A percentile compares a stretch with the other conserved stretches of the same genome.
phyloP scores from a whole-genome alignment of 352 stramenopile genomes.

The Globisporangium splendens region DNA sequence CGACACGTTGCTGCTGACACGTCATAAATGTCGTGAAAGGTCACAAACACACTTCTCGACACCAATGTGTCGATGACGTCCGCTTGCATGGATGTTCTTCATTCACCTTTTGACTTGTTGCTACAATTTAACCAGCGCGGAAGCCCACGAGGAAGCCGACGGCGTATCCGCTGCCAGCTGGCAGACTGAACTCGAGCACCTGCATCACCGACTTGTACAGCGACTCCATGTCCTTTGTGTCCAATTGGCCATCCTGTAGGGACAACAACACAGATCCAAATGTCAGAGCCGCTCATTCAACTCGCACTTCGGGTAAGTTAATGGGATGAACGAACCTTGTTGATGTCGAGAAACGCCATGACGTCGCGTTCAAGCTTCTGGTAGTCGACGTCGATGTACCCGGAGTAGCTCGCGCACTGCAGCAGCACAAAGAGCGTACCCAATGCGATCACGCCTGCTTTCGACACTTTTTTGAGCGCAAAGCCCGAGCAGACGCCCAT shows the following conservation, averaged over 20 bases:
- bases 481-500: constrained; percentile 90
- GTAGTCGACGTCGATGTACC: constrained; percentile 92
- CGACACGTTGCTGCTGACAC: too few species aligned
- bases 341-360: constrained; percentile 67
- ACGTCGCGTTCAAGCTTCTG: constrained; percentile 85
- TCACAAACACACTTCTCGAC: neutral
- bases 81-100: neutral
- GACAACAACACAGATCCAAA: constrained; percentile 4
- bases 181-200: constrained; percentile 75
- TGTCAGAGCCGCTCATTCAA: too few species aligned
- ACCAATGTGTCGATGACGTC: too few species aligned
- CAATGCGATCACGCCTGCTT: constrained; percentile 80
- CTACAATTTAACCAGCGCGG: constrained; percentile 52
- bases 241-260: constrained; percentile 56
- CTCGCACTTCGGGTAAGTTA: too few species aligned
- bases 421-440: constrained; percentile 85
- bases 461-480: constrained; percentile 90
- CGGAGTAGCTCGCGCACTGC: constrained; percentile 86
- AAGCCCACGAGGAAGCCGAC: constrained; percentile 76
- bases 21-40: neutral
- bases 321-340: constrained; percentile 73
- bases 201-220: constrained; percentile 77
- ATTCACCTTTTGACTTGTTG: neutral
- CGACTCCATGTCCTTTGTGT: constrained; percentile 74
- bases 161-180: constrained; percentile 70